Evolutionary conservation across 176 grass and related monocot species (phyloP).

Genomic region (Areca catechu): DNA sequence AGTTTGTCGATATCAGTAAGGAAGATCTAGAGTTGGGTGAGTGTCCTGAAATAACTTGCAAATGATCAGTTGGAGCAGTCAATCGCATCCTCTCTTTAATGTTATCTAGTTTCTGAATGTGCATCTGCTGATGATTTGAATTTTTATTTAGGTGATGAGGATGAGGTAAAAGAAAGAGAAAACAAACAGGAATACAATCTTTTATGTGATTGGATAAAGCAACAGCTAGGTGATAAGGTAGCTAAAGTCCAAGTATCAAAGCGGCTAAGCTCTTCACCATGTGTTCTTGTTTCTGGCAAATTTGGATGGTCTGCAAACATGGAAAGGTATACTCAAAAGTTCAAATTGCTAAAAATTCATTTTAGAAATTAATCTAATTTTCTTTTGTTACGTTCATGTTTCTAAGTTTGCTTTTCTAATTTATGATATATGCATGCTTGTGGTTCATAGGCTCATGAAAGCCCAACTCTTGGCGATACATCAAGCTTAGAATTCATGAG

Average conservation of each 20-base stretch:
- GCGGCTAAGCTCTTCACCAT: conserved; percentile 79
- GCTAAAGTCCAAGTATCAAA: conserved; percentile 92
- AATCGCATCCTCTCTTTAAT: too few species aligned
- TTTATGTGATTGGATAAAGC: conserved; percentile 92
- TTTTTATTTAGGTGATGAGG: conserved; percentile 51
- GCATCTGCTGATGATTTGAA: not conserved
- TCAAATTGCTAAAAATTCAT: too few species aligned
- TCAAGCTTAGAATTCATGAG: not conserved
- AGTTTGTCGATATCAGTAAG: conserved; percentile 87
- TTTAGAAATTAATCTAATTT: too few species aligned
- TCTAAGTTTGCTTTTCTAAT: not conserved
- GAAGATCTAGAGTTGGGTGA: conserved; percentile 81
- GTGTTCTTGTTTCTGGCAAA: conserved; percentile 94
- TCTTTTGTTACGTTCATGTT: too few species aligned
- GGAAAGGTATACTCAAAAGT: conserved; percentile 48
- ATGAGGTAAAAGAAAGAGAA: conserved; percentile 66
- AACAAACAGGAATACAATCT: conserved; percentile 72
- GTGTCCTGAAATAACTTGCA: not conserved
- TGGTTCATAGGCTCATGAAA: conserved; percentile 36
- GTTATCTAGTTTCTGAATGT: too few species aligned
- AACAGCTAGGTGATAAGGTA: conserved; percentile 78
- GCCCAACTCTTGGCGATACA: not conserved
- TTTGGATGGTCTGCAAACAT: conserved; percentile 99
- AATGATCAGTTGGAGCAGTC: too few species aligned
- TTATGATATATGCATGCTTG: conserved; percentile 11